phyloP scores from a whole-genome alignment of 2,329 filamentous ascomycete genomes.

The Cladobotryum mycophilum region DNA sequence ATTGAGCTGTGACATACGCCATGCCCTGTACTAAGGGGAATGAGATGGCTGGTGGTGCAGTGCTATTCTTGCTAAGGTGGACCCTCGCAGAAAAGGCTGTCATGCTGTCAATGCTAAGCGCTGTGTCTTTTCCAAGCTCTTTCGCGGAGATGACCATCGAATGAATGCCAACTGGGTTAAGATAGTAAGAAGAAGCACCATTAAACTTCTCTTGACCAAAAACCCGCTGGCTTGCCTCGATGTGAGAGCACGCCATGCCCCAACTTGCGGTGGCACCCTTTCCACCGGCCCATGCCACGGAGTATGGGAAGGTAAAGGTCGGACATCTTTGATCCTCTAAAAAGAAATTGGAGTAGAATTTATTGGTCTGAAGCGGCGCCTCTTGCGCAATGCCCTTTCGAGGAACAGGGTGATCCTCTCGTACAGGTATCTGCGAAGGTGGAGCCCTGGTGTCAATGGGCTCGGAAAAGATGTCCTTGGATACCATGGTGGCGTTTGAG shows the following conservation, averaged over 20 bases:
- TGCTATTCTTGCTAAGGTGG: conserved; percentile 53
- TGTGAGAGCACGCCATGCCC: conserved; percentile 72
- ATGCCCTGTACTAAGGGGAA: conserved; percentile 88
- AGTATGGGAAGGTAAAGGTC: conserved; percentile 71
- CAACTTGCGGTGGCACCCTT: conserved; percentile 58
- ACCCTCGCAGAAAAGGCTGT: conserved; percentile 59
- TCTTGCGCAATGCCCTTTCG: conserved; percentile 43
- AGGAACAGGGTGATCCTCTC: conserved; percentile 53
- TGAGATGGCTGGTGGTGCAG: conserved; percentile 54
- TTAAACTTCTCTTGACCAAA: conserved; percentile 53
- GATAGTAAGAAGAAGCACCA: conserved; percentile 63
- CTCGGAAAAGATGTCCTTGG: conserved; percentile 47
- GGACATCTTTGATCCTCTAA: conserved; percentile 64
- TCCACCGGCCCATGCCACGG: conserved; percentile 61
- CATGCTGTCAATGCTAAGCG: conserved; percentile 46
- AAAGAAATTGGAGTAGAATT: conserved; percentile 77
- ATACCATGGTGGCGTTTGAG: conserved; percentile 19
- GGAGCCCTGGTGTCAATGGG: conserved; percentile 50
- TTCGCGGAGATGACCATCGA: conserved; percentile 72
- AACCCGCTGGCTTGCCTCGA: conserved; percentile 59
- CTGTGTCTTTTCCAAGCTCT: conserved; percentile 60
- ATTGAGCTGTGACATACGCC: conserved; percentile 76
- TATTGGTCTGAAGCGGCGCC: conserved; percentile 64
- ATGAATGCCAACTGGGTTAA: conserved; percentile 76
- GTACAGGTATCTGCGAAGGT: conserved; percentile 39